Conservation (phyloP, 768 basidiomycete species). For the Suillus plorans region DNA sequence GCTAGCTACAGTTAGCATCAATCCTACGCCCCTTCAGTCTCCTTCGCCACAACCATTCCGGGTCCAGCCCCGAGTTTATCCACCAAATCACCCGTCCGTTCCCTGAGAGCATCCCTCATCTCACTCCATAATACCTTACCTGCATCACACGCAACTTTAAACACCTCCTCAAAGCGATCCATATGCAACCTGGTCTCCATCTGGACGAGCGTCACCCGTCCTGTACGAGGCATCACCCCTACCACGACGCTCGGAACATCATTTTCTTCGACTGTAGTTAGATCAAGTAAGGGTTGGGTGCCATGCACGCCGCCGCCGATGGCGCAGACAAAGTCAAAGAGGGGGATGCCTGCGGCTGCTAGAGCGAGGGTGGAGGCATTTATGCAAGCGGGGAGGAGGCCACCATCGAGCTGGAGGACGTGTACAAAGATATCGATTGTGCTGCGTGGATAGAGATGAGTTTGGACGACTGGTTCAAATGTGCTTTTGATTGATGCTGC, state of each 20-base stretch:
- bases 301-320: slow-evolving; percentile 86
- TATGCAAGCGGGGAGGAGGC: slow-evolving; percentile 85
- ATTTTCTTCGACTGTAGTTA: slow-evolving; percentile 86
- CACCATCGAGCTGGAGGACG: slow-evolving; percentile 92
- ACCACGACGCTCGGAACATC: slow-evolving; percentile 88
- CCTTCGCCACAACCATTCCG: slow-evolving; percentile 30
- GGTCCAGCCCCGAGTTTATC: slow-evolving; percentile 56
- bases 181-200: slow-evolving; percentile 95
- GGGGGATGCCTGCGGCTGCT: slow-evolving; percentile 85
- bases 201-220: slow-evolving; percentile 81
- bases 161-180: slow-evolving; percentile 89
- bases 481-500: slow-evolving; percentile 87
- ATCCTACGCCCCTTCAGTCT: slow-evolving; percentile 19
- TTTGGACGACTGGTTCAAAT: slow-evolving; percentile 94
- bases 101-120: slow-evolving; percentile 74
- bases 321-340: slow-evolving; percentile 89
- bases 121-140: slow-evolving; percentile 76
- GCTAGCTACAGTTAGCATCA: too few relatives aligned
- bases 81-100: slow-evolving; percentile 61
- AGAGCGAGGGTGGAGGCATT: slow-evolving; percentile 95
- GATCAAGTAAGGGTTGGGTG: slow-evolving; percentile 79
- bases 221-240: slow-evolving; percentile 85
- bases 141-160: slow-evolving; percentile 75
- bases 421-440: slow-evolving; percentile 94
- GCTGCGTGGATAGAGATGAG: slow-evolving; percentile 87